A percentile compares a stretch with the other conserved stretches of the same genome.
These are phyloP conservation scores for Arthroderma sp. DNA, from an alignment of 2,329 filamentous ascomycete species.

Conservation along the genomic window DNA sequence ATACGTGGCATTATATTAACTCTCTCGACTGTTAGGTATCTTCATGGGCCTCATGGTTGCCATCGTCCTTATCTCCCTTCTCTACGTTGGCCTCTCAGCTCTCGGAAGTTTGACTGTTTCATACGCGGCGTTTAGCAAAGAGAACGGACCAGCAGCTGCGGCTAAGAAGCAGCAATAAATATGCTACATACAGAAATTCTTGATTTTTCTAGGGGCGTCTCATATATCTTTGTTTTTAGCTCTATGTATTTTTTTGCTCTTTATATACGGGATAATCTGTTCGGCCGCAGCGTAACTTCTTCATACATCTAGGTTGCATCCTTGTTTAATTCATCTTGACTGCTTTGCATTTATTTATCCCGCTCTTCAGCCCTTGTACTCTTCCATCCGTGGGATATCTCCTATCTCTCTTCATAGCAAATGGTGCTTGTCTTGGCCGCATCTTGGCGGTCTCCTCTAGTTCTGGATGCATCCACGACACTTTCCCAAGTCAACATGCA, in stretches of 20 bases:
- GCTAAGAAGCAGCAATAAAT: conserved; percentile 53
- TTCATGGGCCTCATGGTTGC: conserved; percentile 72
- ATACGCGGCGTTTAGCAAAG: conserved; percentile 93
- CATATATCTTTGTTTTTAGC: not conserved
- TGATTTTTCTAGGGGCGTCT: conserved; percentile 1
- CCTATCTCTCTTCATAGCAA: too few species aligned
- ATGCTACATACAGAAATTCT: not conserved
- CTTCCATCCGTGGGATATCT: too few species aligned
- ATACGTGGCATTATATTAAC: not conserved
- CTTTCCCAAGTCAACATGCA: too few species aligned
- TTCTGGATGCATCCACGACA: too few species aligned
- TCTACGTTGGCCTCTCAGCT: conserved; percentile 64
- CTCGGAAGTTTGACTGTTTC: conserved; percentile 73
- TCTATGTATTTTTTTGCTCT: not conserved
- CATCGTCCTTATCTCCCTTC: conserved; percentile 59
- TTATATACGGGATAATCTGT: not conserved
- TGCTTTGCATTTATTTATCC: too few species aligned
- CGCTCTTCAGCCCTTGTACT: too few species aligned
- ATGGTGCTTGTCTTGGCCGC: too few species aligned
- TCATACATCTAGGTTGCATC: too few species aligned
- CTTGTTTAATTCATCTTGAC: too few species aligned
- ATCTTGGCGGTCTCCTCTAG: too few species aligned
- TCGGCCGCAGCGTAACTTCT: not conserved
- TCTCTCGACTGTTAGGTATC: conserved; percentile 46
- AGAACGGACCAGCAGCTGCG: conserved; percentile 76